Percentiles rank a stretch among this genome's conserved stretches.
Evolutionary conservation across 345 rosid species (phyloP).

Genomic region (Murraya koenigii): DNA sequence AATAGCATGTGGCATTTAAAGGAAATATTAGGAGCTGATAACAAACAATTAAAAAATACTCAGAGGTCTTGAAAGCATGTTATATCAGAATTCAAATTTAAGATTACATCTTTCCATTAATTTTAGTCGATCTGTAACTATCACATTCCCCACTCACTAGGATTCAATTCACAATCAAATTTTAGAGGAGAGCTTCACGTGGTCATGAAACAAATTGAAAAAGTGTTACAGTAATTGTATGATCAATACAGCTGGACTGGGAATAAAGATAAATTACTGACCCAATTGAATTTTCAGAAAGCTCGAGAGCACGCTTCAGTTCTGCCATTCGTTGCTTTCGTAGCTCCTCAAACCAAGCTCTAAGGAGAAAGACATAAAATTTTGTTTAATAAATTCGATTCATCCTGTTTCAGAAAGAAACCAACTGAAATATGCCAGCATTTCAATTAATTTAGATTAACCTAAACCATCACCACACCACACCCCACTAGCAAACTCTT

Average conservation of each 20-base stretch:
- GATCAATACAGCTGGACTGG: neutral
- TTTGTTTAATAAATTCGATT: neutral
- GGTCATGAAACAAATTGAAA: neutral
- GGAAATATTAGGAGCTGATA: neutral
- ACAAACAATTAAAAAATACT: neutral
- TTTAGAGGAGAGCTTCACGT: neutral
- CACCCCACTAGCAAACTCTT: neutral
- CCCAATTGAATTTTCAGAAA: conserved; percentile 81
- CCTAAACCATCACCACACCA: no score
- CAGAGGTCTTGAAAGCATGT: neutral
- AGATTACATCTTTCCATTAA: neutral
- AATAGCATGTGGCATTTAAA: neutral
- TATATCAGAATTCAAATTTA: neutral
- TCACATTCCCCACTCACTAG: neutral
- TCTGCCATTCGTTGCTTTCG: conserved; percentile 73
- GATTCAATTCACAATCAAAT: neutral
- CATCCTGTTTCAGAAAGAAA: conserved; percentile 1
- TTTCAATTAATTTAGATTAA: neutral
- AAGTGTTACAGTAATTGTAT: neutral
- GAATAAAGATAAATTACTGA: conserved; percentile 31
- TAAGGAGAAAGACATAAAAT: conserved; percentile 22
- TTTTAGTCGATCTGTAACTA: neutral
- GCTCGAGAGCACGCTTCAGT: conserved; percentile 63
- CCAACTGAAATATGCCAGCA: neutral
- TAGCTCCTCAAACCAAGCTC: conserved; percentile 86